Percentiles rank a stretch among this genome's conserved stretches.
These are phyloP conservation scores for Botrytis paeoniae DNA, from an alignment of 2,329 filamentous ascomycete species.

Conservation along the genomic window DNA sequence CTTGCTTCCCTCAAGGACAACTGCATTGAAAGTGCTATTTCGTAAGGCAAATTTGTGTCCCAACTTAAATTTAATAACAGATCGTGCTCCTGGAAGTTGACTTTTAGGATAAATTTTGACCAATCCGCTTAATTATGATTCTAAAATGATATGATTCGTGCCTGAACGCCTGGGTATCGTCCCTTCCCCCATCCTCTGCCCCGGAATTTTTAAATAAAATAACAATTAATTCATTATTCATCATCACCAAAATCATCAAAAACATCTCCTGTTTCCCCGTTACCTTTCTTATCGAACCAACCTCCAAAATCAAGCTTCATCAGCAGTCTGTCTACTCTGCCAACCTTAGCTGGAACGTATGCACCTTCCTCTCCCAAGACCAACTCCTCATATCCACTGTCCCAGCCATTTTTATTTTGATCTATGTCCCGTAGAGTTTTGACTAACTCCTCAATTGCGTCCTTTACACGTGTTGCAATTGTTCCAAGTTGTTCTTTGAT, in stretches of 20 bases:
- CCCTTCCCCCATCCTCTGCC: not conserved
- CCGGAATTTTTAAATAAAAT: not conserved
- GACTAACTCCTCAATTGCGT: constrained; percentile 61
- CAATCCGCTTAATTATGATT: not conserved
- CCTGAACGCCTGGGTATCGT: constrained; percentile 12
- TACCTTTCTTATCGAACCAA: constrained; percentile 35
- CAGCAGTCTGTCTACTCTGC: constrained; percentile 77
- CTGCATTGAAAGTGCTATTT: not conserved
- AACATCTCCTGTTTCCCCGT: constrained; percentile 25
- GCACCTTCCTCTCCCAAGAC: constrained; percentile 44
- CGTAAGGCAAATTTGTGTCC: not conserved
- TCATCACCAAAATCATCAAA: constrained; percentile 30
- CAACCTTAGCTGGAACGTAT: constrained; percentile 70
- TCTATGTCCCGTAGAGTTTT: constrained; percentile 57
- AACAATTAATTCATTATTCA: constrained; percentile 7
- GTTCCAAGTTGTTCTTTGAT: constrained; percentile 62
- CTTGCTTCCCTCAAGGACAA: not conserved
- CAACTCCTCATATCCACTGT: constrained; percentile 38
- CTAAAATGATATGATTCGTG: not conserved
- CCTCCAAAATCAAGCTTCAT: constrained; percentile 75
- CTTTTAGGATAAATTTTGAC: not conserved
- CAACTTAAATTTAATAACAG: not conserved
- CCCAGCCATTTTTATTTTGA: constrained; percentile 35
- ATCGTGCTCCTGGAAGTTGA: not conserved
- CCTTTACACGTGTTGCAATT: constrained; percentile 63